Evolutionary conservation across 2,329 filamentous ascomycete species (phyloP).

Genomic region (Aureobasidium sp.): DNA sequence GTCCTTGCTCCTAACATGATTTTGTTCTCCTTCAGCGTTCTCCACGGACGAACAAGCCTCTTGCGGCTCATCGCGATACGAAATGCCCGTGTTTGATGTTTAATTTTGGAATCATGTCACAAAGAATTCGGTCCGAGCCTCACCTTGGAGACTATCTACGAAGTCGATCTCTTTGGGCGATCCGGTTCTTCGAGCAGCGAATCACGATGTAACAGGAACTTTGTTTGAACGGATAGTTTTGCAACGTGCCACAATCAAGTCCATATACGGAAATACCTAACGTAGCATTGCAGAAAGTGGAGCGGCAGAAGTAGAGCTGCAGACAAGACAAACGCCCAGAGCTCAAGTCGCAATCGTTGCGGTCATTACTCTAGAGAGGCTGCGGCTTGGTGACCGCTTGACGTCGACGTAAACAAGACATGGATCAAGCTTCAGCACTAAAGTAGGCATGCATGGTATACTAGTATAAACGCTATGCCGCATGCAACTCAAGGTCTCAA

Average conservation of each 20-base stretch:
- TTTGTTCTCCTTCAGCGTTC: neutral
- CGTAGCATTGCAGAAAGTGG: neutral
- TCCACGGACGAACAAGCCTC: neutral
- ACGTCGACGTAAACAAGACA: constrained; percentile 1
- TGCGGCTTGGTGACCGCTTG: neutral
- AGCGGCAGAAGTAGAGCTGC: neutral
- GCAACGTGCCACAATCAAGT: too few species aligned
- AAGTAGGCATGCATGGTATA: neutral
- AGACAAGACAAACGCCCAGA: neutral
- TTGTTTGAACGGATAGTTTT: neutral
- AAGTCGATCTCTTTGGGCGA: neutral
- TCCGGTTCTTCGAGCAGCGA: neutral
- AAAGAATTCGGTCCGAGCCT: constrained; percentile 5
- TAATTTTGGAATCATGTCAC: constrained; percentile 3
- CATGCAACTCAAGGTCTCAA: neutral
- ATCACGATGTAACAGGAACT: neutral
- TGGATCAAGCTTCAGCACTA: constrained; percentile 1
- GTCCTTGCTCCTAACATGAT: too few species aligned
- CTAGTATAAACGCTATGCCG: neutral
- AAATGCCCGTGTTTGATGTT: constrained; percentile 7
- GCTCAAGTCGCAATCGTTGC: neutral
- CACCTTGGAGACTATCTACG: constrained; percentile 1
- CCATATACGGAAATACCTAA: neutral
- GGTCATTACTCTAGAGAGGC: neutral
- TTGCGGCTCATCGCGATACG: neutral